Conservation (phyloP, 2,329 filamentous ascomycete genomes). For the Westerdykella sp. region DNA sequence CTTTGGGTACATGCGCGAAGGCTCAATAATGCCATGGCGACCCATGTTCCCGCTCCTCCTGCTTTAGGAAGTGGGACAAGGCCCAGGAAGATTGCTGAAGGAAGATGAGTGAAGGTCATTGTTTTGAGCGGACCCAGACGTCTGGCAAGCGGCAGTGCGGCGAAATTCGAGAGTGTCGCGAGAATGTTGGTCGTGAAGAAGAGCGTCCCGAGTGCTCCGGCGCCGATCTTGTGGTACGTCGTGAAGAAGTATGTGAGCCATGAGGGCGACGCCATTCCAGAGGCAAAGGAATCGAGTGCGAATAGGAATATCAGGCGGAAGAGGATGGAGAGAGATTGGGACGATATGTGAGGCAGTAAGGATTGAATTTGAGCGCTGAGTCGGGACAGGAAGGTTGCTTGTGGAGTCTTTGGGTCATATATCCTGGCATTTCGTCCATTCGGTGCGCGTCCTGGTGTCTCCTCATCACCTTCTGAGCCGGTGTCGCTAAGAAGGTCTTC, state of each 20-base stretch:
- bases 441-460: background rate
- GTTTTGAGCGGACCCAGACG: slow-evolving; percentile 47
- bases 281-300: slow-evolving; percentile 59
- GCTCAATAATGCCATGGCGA: slow-evolving; percentile 11
- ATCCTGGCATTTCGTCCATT: background rate
- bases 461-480: slow-evolving; percentile 1
- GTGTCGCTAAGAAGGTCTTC: slow-evolving; percentile 8
- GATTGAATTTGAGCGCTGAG: background rate
- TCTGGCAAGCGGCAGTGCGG: slow-evolving; percentile 58
- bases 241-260: slow-evolving; percentile 48
- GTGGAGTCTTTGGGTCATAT: background rate
- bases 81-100: slow-evolving; percentile 15
- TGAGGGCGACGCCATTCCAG: slow-evolving; percentile 53
- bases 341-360: slow-evolving; percentile 49
- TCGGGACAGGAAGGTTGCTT: background rate
- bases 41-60: slow-evolving; percentile 2
- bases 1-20: slow-evolving; percentile 13
- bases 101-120: slow-evolving; percentile 22
- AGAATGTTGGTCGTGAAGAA: slow-evolving; percentile 43
- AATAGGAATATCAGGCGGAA: slow-evolving; percentile 58
- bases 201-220: slow-evolving; percentile 45
- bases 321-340: slow-evolving; percentile 46
- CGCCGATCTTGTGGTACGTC: slow-evolving; percentile 46
- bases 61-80: slow-evolving; percentile 10
- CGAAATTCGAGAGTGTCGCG: slow-evolving; percentile 39